These are phyloP conservation scores for Podaxis sp. DNA, from an alignment of 768 basidiomycete genomes.

Conservation along the genomic window DNA sequence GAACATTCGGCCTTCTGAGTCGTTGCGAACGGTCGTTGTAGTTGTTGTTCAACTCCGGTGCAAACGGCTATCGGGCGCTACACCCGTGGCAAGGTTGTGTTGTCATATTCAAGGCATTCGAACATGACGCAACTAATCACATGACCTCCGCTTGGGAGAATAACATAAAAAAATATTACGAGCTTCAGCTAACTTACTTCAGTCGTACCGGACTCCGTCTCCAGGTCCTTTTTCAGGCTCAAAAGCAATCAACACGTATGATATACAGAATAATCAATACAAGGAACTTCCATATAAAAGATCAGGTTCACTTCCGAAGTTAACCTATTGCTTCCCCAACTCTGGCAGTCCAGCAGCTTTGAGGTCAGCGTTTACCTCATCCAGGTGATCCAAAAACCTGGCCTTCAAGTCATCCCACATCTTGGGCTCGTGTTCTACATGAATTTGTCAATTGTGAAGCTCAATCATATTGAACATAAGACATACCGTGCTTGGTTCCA, in stretches of 20 bases:
- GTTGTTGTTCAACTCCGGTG: neutral
- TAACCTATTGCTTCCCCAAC: slow-evolving; percentile 21
- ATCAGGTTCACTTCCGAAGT: neutral
- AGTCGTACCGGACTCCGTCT: too few relatives aligned
- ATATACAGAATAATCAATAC: too few relatives aligned
- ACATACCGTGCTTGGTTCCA: slow-evolving; percentile 57
- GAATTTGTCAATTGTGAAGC: neutral
- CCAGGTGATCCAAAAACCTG: slow-evolving; percentile 58
- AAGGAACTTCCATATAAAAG: too few relatives aligned
- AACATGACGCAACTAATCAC: slow-evolving; percentile 4
- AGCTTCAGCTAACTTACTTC: too few relatives aligned
- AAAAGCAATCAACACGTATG: too few relatives aligned
- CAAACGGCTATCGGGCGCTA: too few relatives aligned
- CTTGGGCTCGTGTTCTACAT: slow-evolving; percentile 56
- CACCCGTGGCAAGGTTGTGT: neutral
- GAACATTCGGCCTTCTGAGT: neutral
- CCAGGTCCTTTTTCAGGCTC: too few relatives aligned
- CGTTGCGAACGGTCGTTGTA: neutral
- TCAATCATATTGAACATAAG: neutral
- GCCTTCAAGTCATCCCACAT: slow-evolving; percentile 66
- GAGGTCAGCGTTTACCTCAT: slow-evolving; percentile 52
- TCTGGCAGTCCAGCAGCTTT: slow-evolving; percentile 39
- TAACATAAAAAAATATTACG: neutral
- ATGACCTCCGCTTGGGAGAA: neutral
- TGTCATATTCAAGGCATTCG: neutral